Percentiles rank a stretch among this genome's conserved stretches.
Evolutionary conservation across 768 basidiomycete genomes (phyloP).

Genomic region (Boletellus ananiceps): DNA sequence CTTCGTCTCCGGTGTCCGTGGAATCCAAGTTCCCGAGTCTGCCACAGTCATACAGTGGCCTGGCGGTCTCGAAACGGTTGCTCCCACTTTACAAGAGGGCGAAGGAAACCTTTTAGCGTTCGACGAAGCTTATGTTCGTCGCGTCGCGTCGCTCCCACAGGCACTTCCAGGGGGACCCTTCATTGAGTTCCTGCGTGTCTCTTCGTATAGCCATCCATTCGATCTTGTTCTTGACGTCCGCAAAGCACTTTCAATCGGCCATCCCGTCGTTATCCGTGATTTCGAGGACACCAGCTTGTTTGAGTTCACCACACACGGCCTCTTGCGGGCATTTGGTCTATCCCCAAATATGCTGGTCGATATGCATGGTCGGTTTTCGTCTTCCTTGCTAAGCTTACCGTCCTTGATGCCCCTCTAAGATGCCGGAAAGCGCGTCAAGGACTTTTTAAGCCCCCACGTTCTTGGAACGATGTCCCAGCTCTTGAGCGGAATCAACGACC

Average conservation of each 20-base stretch:
- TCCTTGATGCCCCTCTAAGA: not conserved
- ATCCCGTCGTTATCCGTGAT: not conserved
- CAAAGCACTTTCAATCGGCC: not conserved
- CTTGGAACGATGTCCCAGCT: not conserved
- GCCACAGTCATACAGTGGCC: not conserved
- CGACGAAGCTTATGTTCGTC: not conserved
- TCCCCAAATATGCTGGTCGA: not conserved
- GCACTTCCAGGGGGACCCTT: not conserved
- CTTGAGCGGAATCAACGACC: not conserved
- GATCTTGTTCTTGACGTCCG: not conserved
- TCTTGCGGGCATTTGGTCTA: not conserved
- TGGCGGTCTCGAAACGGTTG: not conserved
- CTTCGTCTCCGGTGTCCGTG: not conserved
- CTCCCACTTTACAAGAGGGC: not conserved
- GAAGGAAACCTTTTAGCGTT: not conserved
- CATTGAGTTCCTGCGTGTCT: not conserved
- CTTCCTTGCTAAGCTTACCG: not conserved
- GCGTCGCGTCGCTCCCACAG: not conserved
- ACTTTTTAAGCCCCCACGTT: not conserved
- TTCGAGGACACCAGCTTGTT: not conserved
- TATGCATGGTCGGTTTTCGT: not conserved
- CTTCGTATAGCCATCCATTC: not conserved
- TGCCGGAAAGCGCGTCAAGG: not conserved
- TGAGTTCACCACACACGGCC: not conserved
- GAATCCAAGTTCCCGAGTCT: not conserved